Evolutionary conservation across 2,329 filamentous ascomycete genomes (phyloP).

Genomic region (Thielaviopsis punctulata): DNA sequence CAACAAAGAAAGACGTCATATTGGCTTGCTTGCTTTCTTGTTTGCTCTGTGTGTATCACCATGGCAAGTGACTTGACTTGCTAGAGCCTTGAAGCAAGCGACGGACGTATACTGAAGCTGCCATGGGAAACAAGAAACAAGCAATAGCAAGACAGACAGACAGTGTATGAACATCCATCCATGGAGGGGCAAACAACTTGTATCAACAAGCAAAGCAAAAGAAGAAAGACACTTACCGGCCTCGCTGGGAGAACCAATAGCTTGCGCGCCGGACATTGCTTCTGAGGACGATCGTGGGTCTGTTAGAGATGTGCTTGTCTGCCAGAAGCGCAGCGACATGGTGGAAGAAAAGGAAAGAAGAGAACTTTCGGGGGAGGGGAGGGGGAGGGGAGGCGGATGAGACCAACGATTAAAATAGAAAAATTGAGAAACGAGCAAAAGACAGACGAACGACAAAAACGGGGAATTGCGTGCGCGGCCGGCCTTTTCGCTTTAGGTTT

Average conservation of each 20-base stretch:
- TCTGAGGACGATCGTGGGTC: conserved; percentile 1
- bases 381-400: conserved; percentile 1
- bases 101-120: not conserved
- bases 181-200: not conserved
- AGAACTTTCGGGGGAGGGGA: conserved; percentile 5
- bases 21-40: too few species aligned
- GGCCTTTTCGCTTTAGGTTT: too few species aligned
- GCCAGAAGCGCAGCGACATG: conserved; percentile 17
- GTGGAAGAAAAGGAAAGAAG: conserved; percentile 13
- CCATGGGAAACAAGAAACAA: not conserved
- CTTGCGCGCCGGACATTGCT: conserved; percentile 11
- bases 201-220: not conserved
- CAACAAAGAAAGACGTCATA: not conserved
- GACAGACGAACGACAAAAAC: too few species aligned
- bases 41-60: not conserved
- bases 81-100: not conserved
- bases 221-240: conserved; percentile 9
- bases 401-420: conserved; percentile 9
- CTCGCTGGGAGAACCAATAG: conserved; percentile 11
- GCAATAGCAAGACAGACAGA: not conserved
- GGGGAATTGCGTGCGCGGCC: too few species aligned
- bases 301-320: conserved; percentile 7
- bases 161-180: not conserved
- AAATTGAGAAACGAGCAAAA: conserved; percentile 7
- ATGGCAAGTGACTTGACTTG: not conserved